A percentile compares a stretch with the other conserved stretches of the same genome.
Conservation (phyloP, 306 rosid species). For the Quercus glauca region DNA sequence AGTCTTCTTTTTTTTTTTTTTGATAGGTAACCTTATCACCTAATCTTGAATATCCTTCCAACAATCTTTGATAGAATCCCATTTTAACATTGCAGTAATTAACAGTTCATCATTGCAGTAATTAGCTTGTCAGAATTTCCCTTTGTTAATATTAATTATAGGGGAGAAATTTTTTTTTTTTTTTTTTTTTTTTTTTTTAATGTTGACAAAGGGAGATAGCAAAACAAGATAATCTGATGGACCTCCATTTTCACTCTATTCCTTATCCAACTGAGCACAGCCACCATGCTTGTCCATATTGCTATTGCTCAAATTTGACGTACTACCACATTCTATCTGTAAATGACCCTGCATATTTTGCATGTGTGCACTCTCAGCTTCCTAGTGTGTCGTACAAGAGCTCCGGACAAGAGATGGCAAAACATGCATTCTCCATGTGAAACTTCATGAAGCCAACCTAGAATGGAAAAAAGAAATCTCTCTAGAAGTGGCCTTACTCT, state of each 20-base stretch:
- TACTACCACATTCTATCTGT: conserved; percentile 26
- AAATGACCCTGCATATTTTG: conserved; percentile 47
- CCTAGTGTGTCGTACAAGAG: conserved; percentile 46
- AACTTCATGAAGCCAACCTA: conserved; percentile 35
- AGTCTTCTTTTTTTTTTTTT: too few species aligned
- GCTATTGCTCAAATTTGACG: conserved; percentile 39
- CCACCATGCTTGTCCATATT: conserved; percentile 30
- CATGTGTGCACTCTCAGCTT: conserved; percentile 47
- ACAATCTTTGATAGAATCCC: too few species aligned
- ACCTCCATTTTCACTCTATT: conserved; percentile 39
- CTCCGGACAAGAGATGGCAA: conserved; percentile 55
- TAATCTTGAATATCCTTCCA: too few species aligned
- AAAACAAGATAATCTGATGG: conserved; percentile 16
- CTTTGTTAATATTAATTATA: too few species aligned
- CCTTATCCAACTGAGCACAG: conserved; percentile 27
- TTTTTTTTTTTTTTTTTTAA: too few species aligned
- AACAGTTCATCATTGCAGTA: neutral
- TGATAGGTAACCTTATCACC: too few species aligned
- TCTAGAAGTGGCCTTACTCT: conserved; percentile 21
- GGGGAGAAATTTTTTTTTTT: too few species aligned
- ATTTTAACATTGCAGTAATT: too few species aligned
- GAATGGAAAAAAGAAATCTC: conserved; percentile 23
- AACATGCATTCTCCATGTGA: conserved; percentile 34
- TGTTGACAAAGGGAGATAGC: neutral
- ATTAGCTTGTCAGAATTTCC: too few species aligned